phyloP scores from a whole-genome alignment of 768 basidiomycete genomes.

The Kondoa malvinella region DNA sequence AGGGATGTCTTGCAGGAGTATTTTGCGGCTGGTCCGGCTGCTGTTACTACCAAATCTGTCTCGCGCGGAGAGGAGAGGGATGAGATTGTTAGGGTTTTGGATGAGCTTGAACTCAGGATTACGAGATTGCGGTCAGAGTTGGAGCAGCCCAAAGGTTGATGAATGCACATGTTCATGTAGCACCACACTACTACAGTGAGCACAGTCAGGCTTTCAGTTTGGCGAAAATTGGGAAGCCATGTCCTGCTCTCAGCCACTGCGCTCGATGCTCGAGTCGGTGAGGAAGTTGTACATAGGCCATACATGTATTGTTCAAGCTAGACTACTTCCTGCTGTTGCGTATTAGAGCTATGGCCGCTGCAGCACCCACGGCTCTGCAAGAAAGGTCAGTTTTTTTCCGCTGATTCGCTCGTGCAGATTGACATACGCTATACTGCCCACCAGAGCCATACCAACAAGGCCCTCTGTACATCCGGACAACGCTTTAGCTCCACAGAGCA shows the following conservation, averaged over 20 bases:
- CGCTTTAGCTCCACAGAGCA: neutral
- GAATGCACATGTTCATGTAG: neutral
- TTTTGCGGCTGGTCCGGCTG: constrained; percentile 14
- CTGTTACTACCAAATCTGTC: neutral
- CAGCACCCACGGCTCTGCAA: neutral
- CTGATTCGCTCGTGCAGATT: no score
- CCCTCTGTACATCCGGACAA: constrained; percentile 46
- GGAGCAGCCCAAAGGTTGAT: neutral
- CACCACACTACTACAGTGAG: no score
- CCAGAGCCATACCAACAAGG: constrained; percentile 95
- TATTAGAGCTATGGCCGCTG: neutral
- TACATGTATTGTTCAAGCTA: no score
- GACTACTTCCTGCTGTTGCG: neutral
- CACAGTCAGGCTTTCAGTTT: no score
- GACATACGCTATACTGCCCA: constrained; percentile 55
- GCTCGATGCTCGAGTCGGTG: no score
- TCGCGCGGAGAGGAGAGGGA: neutral
- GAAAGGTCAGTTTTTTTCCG: no score
- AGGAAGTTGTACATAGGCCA: no score
- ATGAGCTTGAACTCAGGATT: neutral
- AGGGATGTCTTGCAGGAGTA: constrained; percentile 25
- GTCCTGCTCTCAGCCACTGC: no score
- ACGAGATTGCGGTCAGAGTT: constrained; percentile 1
- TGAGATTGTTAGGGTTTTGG: neutral
- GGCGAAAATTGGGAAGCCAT: no score